Conservation (phyloP, 2,329 filamentous ascomycete species). For the Venturia carpophila region DNA sequence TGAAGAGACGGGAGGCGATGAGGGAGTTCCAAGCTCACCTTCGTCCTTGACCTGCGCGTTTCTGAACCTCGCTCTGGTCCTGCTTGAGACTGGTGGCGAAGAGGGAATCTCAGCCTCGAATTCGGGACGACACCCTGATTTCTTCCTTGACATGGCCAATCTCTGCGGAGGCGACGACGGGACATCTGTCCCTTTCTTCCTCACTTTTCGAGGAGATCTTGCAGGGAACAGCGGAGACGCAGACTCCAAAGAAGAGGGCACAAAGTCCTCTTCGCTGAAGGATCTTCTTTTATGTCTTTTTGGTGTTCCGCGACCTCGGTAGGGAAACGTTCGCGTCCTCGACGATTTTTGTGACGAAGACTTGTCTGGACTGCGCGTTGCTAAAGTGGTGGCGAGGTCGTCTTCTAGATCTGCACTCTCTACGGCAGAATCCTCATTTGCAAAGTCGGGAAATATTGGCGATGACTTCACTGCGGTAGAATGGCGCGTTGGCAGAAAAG, state of each 20-base stretch:
- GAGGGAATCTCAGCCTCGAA: neutral
- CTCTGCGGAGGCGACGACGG: neutral
- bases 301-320: neutral
- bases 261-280: neutral
- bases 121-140: neutral
- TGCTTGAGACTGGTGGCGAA: neutral
- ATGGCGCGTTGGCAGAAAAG: neutral
- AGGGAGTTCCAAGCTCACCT: neutral
- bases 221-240: neutral
- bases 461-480: neutral
- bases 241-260: neutral
- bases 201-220: neutral
- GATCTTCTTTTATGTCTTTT: neutral
- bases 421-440: neutral
- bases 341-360: neutral
- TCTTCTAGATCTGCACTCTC: neutral
- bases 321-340: neutral
- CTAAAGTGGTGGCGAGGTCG: neutral
- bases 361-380: neutral
- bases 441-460: neutral
- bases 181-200: neutral
- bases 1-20: neutral
- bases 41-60: neutral
- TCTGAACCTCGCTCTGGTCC: neutral
- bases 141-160: neutral